Evolutionary conservation across 306 rosid genomes (phyloP).

Genomic region (Rosa chinensis): DNA sequence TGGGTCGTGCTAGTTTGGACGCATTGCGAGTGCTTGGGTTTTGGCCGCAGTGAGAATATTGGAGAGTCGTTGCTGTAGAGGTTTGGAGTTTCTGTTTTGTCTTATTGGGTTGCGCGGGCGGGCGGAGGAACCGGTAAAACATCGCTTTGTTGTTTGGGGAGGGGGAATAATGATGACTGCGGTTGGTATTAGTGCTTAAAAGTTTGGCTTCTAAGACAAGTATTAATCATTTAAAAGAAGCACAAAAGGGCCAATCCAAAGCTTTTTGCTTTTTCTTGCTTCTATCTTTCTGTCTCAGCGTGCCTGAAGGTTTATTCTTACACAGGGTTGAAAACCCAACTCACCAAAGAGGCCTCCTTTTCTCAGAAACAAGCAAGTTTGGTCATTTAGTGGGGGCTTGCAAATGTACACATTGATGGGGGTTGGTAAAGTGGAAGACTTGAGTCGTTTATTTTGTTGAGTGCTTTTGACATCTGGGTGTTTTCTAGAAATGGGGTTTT

Average conservation of each 20-base stretch:
- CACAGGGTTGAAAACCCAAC: slow-evolving; percentile 9
- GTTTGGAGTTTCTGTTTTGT: background rate
- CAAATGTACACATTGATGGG: background rate
- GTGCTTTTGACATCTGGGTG: background rate
- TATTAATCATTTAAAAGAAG: slow-evolving; percentile 29
- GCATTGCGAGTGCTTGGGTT: background rate
- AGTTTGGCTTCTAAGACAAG: slow-evolving; percentile 48
- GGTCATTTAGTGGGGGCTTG: background rate
- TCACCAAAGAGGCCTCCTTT: background rate
- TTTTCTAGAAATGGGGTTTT: background rate
- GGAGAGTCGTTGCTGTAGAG: background rate
- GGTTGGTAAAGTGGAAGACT: slow-evolving; percentile 5
- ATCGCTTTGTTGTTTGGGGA: background rate
- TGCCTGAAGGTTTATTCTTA: slow-evolving; percentile 1
- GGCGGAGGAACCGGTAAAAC: slow-evolving; percentile 33
- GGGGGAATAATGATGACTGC: slow-evolving; percentile 1
- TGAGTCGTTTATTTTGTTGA: background rate
- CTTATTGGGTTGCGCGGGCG: background rate
- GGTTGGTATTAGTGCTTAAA: slow-evolving; percentile 18
- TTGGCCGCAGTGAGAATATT: background rate
- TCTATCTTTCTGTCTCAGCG: background rate
- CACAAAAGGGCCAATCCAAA: slow-evolving; percentile 4
- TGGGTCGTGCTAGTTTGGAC: background rate
- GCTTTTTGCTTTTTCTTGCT: background rate
- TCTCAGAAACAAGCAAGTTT: background rate